Base-by-base conservation (phyloP, 306 rosid species). In the Luffa acutangula region DNA sequence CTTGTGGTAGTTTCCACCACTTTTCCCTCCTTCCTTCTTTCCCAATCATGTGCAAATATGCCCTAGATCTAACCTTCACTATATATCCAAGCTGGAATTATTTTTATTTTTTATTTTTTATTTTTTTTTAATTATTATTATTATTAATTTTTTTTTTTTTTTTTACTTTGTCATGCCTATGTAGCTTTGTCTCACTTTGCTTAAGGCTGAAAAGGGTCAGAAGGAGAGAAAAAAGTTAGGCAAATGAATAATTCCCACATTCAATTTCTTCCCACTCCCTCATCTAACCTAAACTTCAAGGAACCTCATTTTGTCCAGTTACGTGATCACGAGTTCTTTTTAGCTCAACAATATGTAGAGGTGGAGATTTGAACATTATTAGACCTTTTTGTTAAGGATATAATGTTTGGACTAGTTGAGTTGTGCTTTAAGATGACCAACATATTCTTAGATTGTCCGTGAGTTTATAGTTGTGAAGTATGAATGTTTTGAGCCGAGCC, bases 141-240 rank as follows among this genome's bases (percentile, higher is more conserved):
- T 6, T 54, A n/a, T n/a, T n/a, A n/a, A n/a, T n/a, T 57, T 1
- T 42, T 4, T 59, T 12, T 13, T 69, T 41, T 9, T 8, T n/a
- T 57, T n/a, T 72, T 42, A 41, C 34, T 11, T 14, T 64, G 43
- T 20, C 45, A 51, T 49, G 33, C 65, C 67, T 14, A 14, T 36
- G 14, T 58, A 51, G 76, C 78, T 69, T 54, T 59, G 62, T 80
- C 82, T 69, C 59, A 17, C 81, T 80, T 87, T 87, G 81, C 75
- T 72, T 84, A 86, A 89, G 90, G 93, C 90, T 87, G 95, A 85
- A 89, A 82, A 86, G 80, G 37, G 54, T 0, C 36, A 20, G 9
- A 41, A 9, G 25, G 36, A 25, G 18, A 4, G 31, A 42, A 80
- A 65, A 81, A 64, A 76, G 69, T 21, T 80, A 69, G 66, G 1